phyloP scores from a whole-genome alignment of 1,139 yeast species.

The Saccharomyces hybrid region DNA sequence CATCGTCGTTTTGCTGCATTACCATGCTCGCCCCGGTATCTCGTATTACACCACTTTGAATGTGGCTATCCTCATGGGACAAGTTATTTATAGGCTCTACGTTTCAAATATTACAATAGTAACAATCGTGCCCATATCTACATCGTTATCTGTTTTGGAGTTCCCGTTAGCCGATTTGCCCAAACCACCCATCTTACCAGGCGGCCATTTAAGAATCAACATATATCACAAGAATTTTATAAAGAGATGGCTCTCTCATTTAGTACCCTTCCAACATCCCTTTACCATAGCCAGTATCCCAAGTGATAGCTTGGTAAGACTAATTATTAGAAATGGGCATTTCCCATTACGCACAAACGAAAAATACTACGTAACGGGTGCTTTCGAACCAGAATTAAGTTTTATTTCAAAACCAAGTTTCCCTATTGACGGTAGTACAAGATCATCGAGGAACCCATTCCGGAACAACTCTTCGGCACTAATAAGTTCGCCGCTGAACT shows the following conservation, averaged over 20 bases:
- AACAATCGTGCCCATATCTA: constrained; percentile 40
- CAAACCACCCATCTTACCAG: constrained; percentile 36
- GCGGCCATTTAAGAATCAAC: constrained; percentile 46
- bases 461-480: constrained; percentile 23
- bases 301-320: constrained; percentile 37
- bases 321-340: constrained; percentile 43
- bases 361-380: constrained; percentile 60
- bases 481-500: constrained; percentile 32
- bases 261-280: constrained; percentile 51
- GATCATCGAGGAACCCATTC: constrained; percentile 10
- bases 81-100: constrained; percentile 34
- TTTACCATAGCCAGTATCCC: constrained; percentile 70
- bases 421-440: constrained; percentile 20
- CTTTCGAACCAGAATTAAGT: constrained; percentile 49
- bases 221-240: constrained; percentile 26
- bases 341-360: constrained; percentile 47
- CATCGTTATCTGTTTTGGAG: constrained; percentile 39
- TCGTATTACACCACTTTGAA: constrained; percentile 43
- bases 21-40: constrained; percentile 77
- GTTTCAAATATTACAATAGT: constrained; percentile 33
- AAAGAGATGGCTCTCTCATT: constrained; percentile 24
- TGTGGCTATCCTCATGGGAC: constrained; percentile 40
- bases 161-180: constrained; percentile 33
- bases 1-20: constrained; percentile 46
- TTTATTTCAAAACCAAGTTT: constrained; percentile 22